Evolutionary conservation across 2,329 filamentous ascomycete genomes (phyloP), one percentile per base, ranked within the genome.

Genomic region (Clarireedia monteithiana): DNA sequence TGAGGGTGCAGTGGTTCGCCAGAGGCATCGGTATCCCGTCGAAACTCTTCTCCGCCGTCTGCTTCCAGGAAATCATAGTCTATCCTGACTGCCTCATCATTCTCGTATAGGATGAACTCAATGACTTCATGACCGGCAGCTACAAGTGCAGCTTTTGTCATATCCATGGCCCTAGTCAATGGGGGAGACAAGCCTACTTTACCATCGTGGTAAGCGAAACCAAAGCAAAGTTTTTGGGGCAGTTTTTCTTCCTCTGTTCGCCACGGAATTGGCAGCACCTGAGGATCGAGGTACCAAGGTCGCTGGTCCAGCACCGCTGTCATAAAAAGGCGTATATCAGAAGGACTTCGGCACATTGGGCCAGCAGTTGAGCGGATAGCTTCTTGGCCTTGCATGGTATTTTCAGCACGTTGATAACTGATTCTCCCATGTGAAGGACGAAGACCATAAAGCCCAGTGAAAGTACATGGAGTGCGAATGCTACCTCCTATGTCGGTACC

Each of bases 401-500:
- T 30, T 15, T 10, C 6, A 20, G 14, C 10, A 2, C 6, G n/a
- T 12, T 30, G 10, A 27, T 15, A 24, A 6, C 20, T 26, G 3
- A 39, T 17, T 12, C 48, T 14, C 12, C 30, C 23, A 48, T 39
- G n/a, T 17, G 27, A 23, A 10, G 48, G 48, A 10, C 20, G 15
- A 14, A 49, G 48, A 15, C 27, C 27, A 14, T 23, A 49, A 5
- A 49, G 14, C 14, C 48, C 36, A 26, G n/a, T 51, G 20, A 51
- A 42, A 6, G 36, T 5, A 17, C 20, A 26, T 9, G 49, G 38
- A 26, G 24, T 44, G 3, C 49, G 38, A 39, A 51, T 30, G n/a
- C 17, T 24, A 17, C 49, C 36, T 44, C 64, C 66, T 53, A 67
- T 66, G 56, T 68, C 66, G 39, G 65, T 66, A 17, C 65, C 66